A percentile compares a stretch with the other conserved stretches of the same genome.
phyloP scores from a whole-genome alignment of 1,284 basidiomycete species.

The Microbotryomycetes sp. region DNA sequence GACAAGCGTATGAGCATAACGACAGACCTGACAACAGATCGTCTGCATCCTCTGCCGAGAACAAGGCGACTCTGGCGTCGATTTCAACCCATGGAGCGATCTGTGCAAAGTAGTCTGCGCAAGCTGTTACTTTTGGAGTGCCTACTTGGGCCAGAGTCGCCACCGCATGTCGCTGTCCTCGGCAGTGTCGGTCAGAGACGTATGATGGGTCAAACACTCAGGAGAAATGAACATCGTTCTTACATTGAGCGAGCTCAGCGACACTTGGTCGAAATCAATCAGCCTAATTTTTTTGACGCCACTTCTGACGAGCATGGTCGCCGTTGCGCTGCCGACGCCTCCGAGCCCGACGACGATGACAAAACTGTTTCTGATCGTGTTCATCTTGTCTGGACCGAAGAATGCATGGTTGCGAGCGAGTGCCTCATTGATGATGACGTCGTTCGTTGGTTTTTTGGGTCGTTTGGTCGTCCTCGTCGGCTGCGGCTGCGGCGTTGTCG shows the following conservation, averaged over 20 bases:
- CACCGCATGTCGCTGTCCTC: slow-evolving; percentile 65
- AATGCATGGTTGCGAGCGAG: slow-evolving; percentile 91
- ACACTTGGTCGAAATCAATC: slow-evolving; percentile 83
- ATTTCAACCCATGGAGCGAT: slow-evolving; percentile 67
- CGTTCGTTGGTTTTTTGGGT: slow-evolving; percentile 29
- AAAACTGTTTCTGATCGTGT: slow-evolving; percentile 61
- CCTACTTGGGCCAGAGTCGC: slow-evolving; percentile 89
- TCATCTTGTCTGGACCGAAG: slow-evolving; percentile 85
- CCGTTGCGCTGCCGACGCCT: slow-evolving; percentile 83
- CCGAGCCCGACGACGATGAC: slow-evolving; percentile 92
- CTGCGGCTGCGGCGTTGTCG: background rate
- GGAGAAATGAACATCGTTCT: slow-evolving; percentile 3
- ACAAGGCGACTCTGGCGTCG: slow-evolving; percentile 68
- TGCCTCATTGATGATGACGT: slow-evolving; percentile 49
- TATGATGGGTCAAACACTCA: background rate
- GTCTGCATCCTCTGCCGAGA: slow-evolving; percentile 62
- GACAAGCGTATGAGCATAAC: too few species aligned
- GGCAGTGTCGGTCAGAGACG: background rate
- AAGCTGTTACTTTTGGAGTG: slow-evolving; percentile 82
- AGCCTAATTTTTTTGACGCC: slow-evolving; percentile 45
- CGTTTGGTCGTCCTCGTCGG: slow-evolving; percentile 3
- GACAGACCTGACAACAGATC: slow-evolving; percentile 60
- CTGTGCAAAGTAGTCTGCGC: slow-evolving; percentile 59
- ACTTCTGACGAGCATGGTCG: slow-evolving; percentile 78
- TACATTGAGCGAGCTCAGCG: slow-evolving; percentile 76